A percentile compares a stretch with the other conserved stretches of the same genome.
Conservation (phyloP, 352 stramenopile genomes). For the Phytophthora colocasiae region DNA sequence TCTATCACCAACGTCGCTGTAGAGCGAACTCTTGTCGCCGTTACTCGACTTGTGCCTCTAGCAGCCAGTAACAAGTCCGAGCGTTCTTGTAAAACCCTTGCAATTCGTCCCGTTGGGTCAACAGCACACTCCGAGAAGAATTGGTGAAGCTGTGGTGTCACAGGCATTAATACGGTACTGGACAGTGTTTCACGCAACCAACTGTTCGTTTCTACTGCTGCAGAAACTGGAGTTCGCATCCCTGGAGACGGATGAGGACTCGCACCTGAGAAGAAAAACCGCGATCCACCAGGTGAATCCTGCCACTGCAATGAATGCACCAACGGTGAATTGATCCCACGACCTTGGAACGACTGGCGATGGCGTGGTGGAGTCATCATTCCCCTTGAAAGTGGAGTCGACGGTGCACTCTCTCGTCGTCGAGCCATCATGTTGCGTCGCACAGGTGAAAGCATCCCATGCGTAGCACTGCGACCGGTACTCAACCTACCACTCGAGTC, state of each 20-base stretch:
- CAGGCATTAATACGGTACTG: conserved; percentile 35
- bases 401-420: conserved; percentile 32
- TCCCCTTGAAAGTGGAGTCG: conserved; percentile 19
- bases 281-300: conserved; percentile 44
- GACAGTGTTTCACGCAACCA: conserved; percentile 79
- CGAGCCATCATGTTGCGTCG: conserved; percentile 47
- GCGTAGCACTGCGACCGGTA: conserved; percentile 21
- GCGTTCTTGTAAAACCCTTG: conserved; percentile 52
- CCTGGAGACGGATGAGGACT: conserved; percentile 54
- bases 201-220: conserved; percentile 83
- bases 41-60: conserved; percentile 30
- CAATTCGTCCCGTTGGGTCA: conserved; percentile 68
- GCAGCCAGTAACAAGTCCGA: conserved; percentile 58
- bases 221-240: conserved; percentile 76
- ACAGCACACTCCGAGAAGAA: conserved; percentile 71
- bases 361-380: conserved; percentile 52
- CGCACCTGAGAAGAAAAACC: conserved; percentile 19
- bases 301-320: conserved; percentile 76
- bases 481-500: conserved; percentile 31
- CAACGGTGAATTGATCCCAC: conserved; percentile 36
- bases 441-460: conserved; percentile 43
- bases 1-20: conserved; percentile 23
- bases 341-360: conserved; percentile 26
- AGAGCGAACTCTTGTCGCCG: conserved; percentile 18
- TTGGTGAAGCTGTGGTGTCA: conserved; percentile 54